Evolutionary conservation across 108 stramenopile genomes (phyloP).

Genomic region (Fistulifera pelliculosa): DNA sequence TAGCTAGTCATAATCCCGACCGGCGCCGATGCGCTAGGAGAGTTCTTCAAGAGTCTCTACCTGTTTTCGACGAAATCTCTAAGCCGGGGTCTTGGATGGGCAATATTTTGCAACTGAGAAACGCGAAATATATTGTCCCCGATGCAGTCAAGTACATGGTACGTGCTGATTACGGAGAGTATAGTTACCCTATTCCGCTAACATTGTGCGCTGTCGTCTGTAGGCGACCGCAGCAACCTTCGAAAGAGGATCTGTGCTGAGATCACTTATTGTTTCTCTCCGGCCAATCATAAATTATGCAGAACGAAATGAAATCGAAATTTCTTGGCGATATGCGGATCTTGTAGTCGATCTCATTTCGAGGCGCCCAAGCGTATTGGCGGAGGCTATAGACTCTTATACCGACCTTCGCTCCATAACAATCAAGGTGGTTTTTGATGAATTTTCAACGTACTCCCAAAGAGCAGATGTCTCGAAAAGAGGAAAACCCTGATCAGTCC

Average conservation of each 20-base stretch:
- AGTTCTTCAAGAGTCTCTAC: constrained; percentile 55
- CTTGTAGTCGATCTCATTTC: constrained; percentile 49
- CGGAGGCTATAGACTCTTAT: constrained; percentile 40
- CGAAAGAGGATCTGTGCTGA: constrained; percentile 52
- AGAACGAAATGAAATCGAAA: constrained; percentile 14
- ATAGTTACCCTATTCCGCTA: not conserved
- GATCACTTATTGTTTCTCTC: constrained; percentile 33
- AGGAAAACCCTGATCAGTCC: no score
- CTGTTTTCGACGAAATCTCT: not conserved
- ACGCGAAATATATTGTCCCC: constrained; percentile 28
- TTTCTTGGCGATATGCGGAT: constrained; percentile 26
- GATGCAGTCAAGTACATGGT: constrained; percentile 34
- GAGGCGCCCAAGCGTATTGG: constrained; percentile 45
- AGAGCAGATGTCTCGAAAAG: no score
- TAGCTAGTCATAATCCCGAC: constrained; percentile 48
- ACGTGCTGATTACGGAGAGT: constrained; percentile 2
- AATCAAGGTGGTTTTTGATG: constrained; percentile 17
- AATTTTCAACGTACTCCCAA: no score
- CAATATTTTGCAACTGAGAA: constrained; percentile 19
- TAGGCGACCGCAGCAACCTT: constrained; percentile 36
- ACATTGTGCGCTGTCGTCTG: not conserved
- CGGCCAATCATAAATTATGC: constrained; percentile 28
- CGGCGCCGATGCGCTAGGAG: constrained; percentile 59
- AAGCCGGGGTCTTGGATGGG: constrained; percentile 27
- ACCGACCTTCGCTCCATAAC: constrained; percentile 37